A percentile compares a stretch with the other conserved stretches of the same genome.
Conservation (phyloP, 2,329 filamentous ascomycete genomes). For the Aureobasidium vineae region DNA sequence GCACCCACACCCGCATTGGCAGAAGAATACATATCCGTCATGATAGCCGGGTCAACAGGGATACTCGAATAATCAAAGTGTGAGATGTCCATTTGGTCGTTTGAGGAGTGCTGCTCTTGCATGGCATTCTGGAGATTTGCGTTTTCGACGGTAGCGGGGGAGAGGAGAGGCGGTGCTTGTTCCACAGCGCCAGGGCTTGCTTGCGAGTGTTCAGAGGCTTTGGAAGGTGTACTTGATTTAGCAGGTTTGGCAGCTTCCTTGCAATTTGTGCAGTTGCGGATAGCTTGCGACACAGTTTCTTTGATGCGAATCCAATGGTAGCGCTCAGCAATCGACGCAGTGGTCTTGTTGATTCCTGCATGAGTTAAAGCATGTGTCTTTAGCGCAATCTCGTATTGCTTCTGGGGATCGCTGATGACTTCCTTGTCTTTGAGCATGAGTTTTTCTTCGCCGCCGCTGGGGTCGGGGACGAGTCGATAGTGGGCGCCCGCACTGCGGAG, state of each 20-base stretch:
- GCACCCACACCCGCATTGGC: neutral
- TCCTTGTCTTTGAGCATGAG: conserved; percentile 98
- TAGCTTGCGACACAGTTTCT: conserved; percentile 92
- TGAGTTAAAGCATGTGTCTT: conserved; percentile 73
- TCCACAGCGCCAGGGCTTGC: conserved; percentile 26
- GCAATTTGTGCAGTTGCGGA: conserved; percentile 86
- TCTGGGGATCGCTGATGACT: conserved; percentile 84
- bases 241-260: conserved; percentile 57
- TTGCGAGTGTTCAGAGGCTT: conserved; percentile 35
- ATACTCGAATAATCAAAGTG: neutral
- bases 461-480: conserved; percentile 70
- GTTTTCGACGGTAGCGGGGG: neutral
- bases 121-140: conserved; percentile 22
- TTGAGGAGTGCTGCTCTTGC: neutral
- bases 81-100: neutral
- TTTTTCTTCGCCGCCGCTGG: conserved; percentile 61
- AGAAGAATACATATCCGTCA: neutral
- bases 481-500: conserved; percentile 91
- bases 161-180: neutral
- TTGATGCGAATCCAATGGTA: conserved; percentile 99
- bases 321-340: conserved; percentile 85
- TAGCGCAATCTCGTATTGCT: conserved; percentile 86
- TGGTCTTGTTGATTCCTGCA: conserved; percentile 97
- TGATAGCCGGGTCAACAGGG: neutral
- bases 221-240: neutral